Evolutionary conservation across 2,329 filamentous ascomycete species (phyloP).

Genomic region (Lasiodiplodia sp.): DNA sequence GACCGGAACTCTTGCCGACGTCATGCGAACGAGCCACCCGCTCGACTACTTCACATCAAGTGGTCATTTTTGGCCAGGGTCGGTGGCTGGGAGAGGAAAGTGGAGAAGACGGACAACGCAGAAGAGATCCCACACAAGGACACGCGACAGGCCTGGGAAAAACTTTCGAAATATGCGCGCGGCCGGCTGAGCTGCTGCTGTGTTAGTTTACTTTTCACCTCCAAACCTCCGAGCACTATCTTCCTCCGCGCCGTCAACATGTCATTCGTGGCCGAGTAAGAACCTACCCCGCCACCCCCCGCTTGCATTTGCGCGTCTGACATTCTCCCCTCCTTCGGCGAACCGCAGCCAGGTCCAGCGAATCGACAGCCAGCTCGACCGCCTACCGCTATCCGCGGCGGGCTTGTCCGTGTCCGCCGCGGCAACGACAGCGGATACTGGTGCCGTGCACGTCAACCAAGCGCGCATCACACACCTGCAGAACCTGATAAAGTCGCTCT

Average conservation of each 20-base stretch:
- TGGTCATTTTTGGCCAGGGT: not conserved
- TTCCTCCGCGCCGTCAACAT: slow-evolving; percentile 35
- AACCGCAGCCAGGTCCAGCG: slow-evolving; percentile 60
- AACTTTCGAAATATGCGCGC: slow-evolving; percentile 5
- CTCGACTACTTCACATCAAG: not conserved
- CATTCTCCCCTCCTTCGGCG: slow-evolving; percentile 29
- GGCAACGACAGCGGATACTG: not conserved
- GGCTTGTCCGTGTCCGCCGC: slow-evolving; percentile 33
- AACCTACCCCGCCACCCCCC: slow-evolving; percentile 14
- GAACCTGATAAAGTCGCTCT: slow-evolving; percentile 72
- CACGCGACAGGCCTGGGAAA: not conserved
- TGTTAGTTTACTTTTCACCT: not conserved
- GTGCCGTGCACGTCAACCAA: slow-evolving; percentile 39
- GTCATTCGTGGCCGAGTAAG: slow-evolving; percentile 53
- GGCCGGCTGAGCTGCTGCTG: slow-evolving; percentile 18
- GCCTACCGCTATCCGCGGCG: slow-evolving; percentile 57
- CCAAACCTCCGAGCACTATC: not conserved
- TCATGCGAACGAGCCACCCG: slow-evolving; percentile 20
- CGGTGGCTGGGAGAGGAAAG: slow-evolving; percentile 18
- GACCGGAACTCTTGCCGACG: not conserved
- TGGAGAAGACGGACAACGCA: slow-evolving; percentile 22
- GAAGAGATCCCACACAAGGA: slow-evolving; percentile 1
- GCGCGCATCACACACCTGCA: slow-evolving; percentile 67
- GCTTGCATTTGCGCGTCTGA: not conserved
- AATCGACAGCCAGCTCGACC: slow-evolving; percentile 66